These are phyloP conservation scores for Pseudozyma sp. DNA, from an alignment of 1,284 basidiomycete species.

Conservation along the genomic window DNA sequence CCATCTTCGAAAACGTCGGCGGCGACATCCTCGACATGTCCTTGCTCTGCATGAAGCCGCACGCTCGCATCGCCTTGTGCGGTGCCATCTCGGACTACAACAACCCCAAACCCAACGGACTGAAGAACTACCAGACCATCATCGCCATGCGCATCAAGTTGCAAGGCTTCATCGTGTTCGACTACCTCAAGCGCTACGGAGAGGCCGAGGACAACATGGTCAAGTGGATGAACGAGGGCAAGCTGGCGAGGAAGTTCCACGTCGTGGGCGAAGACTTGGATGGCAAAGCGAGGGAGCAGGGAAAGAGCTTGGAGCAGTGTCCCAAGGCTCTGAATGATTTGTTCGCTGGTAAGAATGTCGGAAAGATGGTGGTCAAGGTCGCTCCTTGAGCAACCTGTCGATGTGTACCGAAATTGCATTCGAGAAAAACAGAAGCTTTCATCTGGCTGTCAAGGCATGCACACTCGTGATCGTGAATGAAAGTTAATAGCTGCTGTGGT, in stretches of 20 bases:
- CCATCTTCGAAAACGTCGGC: conserved; percentile 58
- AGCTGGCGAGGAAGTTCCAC: conserved; percentile 77
- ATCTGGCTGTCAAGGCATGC: no score
- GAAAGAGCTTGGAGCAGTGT: conserved; percentile 34
- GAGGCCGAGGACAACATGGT: conserved; percentile 71
- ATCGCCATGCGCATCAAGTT: conserved; percentile 82
- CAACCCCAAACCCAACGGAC: conserved; percentile 63
- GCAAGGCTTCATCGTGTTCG: conserved; percentile 76
- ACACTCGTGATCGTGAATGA: no score
- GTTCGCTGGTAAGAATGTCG: conserved; percentile 56
- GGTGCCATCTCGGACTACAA: conserved; percentile 76
- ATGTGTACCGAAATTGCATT: background rate
- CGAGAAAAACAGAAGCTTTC: background rate
- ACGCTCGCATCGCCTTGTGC: conserved; percentile 80
- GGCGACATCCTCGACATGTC: conserved; percentile 51
- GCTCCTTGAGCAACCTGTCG: conserved; percentile 12
- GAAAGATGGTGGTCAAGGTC: conserved; percentile 57
- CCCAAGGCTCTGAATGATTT: conserved; percentile 52
- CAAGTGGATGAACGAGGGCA: conserved; percentile 74
- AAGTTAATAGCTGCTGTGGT: no score
- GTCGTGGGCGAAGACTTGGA: conserved; percentile 47
- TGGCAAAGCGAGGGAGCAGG: conserved; percentile 17
- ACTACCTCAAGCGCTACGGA: conserved; percentile 37
- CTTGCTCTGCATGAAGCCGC: conserved; percentile 75
- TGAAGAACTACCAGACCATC: conserved; percentile 72